phyloP scores from a whole-genome alignment of 768 basidiomycete species.

The Rhizopogon sp. region DNA sequence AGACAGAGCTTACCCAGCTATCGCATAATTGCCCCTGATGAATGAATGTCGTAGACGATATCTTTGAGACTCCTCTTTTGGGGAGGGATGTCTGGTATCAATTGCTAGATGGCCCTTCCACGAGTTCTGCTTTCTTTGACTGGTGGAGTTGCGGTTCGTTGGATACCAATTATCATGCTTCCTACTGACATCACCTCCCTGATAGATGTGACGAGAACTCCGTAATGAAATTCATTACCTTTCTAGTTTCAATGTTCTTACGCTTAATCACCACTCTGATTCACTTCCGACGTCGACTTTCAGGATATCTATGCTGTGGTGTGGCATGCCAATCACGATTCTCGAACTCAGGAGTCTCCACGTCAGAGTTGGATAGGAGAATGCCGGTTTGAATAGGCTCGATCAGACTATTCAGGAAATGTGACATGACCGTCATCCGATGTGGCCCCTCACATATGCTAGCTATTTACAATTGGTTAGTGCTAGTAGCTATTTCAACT shows the following conservation, averaged over 20 bases:
- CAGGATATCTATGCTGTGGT: not conserved
- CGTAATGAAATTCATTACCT: no score
- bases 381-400: not conserved
- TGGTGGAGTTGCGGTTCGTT: not conserved
- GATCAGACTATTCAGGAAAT: not conserved
- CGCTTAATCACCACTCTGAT: not conserved
- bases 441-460: not conserved
- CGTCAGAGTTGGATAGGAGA: not conserved
- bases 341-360: not conserved
- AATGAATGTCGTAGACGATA: no score
- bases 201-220: no score
- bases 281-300: not conserved
- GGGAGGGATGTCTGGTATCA: no score
- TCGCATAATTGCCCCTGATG: no score
- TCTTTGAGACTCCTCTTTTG: no score
- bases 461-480: no score
- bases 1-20: no score
- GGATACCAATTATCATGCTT: not conserved
- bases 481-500: not conserved
- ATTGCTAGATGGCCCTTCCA: no score
- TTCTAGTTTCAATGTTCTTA: not conserved
- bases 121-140: no score
- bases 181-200: not conserved
- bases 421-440: not conserved
- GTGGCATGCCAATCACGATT: not conserved